Percentiles rank a stretch among this genome's conserved stretches.
Conservation (phyloP, 805 yeast species). For the Starmerella potacharoeniae region DNA sequence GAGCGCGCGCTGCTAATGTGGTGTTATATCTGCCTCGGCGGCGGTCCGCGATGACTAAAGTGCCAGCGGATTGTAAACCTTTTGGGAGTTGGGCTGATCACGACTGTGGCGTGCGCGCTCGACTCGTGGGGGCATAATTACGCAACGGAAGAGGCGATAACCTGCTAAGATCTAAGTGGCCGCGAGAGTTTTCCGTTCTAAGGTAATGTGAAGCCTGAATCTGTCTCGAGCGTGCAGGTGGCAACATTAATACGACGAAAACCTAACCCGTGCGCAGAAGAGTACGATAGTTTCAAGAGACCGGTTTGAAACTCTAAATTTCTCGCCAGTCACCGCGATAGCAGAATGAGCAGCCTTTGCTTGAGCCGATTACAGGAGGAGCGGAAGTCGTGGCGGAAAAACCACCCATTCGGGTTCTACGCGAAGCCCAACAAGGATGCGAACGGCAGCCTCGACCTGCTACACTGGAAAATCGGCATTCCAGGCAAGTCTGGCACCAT, state of each 20-base stretch:
- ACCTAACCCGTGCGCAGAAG: not conserved
- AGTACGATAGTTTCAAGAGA: not conserved
- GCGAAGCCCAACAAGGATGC: conserved; percentile 76
- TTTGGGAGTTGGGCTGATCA: not conserved
- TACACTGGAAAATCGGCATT: conserved; percentile 86
- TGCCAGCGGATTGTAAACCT: not conserved
- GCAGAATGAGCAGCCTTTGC: conserved; percentile 37
- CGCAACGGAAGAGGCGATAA: too few species aligned
- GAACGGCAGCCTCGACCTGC: conserved; percentile 77
- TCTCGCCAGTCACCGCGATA: too few species aligned
- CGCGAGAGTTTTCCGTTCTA: too few species aligned
- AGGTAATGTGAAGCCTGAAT: too few species aligned
- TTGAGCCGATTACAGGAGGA: conserved; percentile 84
- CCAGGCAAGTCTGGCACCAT: conserved; percentile 82
- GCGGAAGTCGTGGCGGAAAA: conserved; percentile 95
- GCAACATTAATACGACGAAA: not conserved
- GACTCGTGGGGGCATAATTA: not conserved
- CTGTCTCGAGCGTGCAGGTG: not conserved
- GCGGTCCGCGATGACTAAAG: not conserved
- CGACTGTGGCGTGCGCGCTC: not conserved
- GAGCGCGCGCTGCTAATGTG: not conserved
- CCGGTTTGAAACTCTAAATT: not conserved
- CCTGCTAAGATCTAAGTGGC: too few species aligned
- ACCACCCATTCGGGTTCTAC: conserved; percentile 93
- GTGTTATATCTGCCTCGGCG: not conserved